Evolutionary conservation across 345 rosid species (phyloP).

Genomic region (Pistacia integerrima): DNA sequence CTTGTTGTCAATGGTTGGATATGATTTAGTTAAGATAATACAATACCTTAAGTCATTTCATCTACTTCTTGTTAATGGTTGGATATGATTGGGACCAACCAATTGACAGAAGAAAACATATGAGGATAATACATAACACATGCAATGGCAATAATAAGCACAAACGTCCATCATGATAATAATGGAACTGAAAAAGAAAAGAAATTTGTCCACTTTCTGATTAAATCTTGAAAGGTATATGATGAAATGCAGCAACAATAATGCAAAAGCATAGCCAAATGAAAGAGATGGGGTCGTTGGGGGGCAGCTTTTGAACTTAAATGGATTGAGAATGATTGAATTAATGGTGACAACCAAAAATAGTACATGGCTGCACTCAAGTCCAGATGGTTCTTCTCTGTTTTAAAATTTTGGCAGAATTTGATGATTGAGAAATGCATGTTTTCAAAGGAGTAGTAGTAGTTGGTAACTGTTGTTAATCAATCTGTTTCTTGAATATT

Average conservation of each 20-base stretch:
- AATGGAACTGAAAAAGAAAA: not conserved
- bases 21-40: too few relatives aligned
- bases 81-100: too few relatives aligned
- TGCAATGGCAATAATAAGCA: not conserved
- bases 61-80: too few relatives aligned
- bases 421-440: not conserved
- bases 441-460: not conserved
- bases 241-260: not conserved
- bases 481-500: too few relatives aligned
- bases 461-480: too few relatives aligned
- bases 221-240: not conserved
- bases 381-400: not conserved
- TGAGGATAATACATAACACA: not conserved
- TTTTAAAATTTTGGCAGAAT: conserved; percentile 2
- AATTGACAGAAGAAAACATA: not conserved
- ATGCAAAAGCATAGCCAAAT: not conserved
- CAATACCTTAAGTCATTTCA: too few relatives aligned
- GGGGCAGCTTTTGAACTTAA: conserved; percentile 17
- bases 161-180: not conserved
- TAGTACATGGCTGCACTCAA: not conserved
- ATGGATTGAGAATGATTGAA: conserved; percentile 10
- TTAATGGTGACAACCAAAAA: not conserved
- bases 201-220: not conserved
- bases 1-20: too few relatives aligned
- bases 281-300: conserved; percentile 17